phyloP scores from a whole-genome alignment of 345 rosid genomes.

The Alliaria petiolata region DNA sequence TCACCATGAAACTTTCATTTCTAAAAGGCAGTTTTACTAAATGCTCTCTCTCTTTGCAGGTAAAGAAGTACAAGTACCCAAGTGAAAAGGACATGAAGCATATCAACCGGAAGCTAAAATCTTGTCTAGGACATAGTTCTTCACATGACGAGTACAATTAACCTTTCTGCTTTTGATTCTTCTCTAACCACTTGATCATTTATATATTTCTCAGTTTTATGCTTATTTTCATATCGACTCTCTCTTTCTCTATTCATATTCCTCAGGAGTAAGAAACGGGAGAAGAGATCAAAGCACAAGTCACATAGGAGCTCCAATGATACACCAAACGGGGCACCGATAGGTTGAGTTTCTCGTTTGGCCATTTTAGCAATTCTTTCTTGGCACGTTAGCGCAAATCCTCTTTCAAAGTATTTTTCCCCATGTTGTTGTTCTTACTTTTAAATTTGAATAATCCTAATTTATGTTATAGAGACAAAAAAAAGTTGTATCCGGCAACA shows the following conservation, averaged over 20 bases:
- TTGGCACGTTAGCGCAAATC: slow-evolving; percentile 5
- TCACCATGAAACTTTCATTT: not conserved
- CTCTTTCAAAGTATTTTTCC: not conserved
- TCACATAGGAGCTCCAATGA: slow-evolving; percentile 57
- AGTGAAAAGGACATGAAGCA: slow-evolving; percentile 96
- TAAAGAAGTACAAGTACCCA: slow-evolving; percentile 62
- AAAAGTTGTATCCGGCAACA: not conserved
- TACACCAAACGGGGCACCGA: slow-evolving; percentile 22
- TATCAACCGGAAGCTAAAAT: slow-evolving; percentile 84
- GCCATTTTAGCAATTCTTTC: not conserved
- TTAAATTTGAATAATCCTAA: not conserved
- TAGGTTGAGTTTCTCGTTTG: slow-evolving; percentile 9
- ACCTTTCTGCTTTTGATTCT: not conserved
- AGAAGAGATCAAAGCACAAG: slow-evolving; percentile 88
- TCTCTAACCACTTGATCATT: not conserved
- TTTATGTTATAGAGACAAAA: not conserved
- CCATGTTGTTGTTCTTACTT: not conserved
- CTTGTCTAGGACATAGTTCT: slow-evolving; percentile 86
- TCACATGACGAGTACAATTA: slow-evolving; percentile 70
- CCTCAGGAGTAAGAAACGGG: slow-evolving; percentile 72
- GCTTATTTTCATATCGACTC: not conserved
- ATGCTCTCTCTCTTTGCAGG: slow-evolving; percentile 34
- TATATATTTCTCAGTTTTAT: not conserved
- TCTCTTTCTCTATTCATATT: too few relatives aligned
- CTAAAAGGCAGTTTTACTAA: not conserved